Evolutionary conservation across 2,329 filamentous ascomycete species (phyloP), one percentile per base, ranked within the genome.

Genomic region (Teratosphaeria epicoccoides): DNA sequence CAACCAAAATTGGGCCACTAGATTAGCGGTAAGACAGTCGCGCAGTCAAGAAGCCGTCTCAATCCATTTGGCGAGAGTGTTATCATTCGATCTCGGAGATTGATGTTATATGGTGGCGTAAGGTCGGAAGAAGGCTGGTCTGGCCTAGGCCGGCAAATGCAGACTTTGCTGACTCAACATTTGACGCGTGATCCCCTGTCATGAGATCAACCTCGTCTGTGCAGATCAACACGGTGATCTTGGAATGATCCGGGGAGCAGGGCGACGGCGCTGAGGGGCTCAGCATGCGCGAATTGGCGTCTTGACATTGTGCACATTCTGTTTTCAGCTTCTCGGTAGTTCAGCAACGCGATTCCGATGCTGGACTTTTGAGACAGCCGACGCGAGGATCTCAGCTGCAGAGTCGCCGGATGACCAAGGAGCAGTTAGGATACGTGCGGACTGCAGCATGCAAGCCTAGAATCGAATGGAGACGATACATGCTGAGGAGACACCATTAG

Each of bases 401-500:
- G n/a, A 6, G 20, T 17, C 9, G 2, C n/a, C 10, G 33, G 12
- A 37, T 37, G n/a, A n/a, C 33, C 33, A n/a, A 20, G 20, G n/a
- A n/a, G 33, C 33, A 17, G 10, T 17, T 6, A 40, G 33, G 33
- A 40, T 20, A 14, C n/a, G 26, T 20, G 33, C n/a, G 5, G n/a
- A 43, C 28, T 24, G 47, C 47, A 54, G 56, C 48, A 49, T 55
- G 45, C 56, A 37, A 40, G 23, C 43, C 25, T 49, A 37, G 49
- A 54, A 70, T 62, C 63, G 60, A 69, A 93, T 96, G 90, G 90
- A 95, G 79, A 82, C 86, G 65, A 78, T 95, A 63, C 82, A 95
- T 62, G 87, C 86, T 72, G 82, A 93, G 73, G 83, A 89, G 73
- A 87, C 87, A 68, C 90, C 90, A 62, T 78, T 96, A 71, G 89